Evolutionary conservation across 1,139 yeast genomes (phyloP), one percentile per base, ranked within the genome.

Genomic region (Magnusiomyces fungicola): DNA sequence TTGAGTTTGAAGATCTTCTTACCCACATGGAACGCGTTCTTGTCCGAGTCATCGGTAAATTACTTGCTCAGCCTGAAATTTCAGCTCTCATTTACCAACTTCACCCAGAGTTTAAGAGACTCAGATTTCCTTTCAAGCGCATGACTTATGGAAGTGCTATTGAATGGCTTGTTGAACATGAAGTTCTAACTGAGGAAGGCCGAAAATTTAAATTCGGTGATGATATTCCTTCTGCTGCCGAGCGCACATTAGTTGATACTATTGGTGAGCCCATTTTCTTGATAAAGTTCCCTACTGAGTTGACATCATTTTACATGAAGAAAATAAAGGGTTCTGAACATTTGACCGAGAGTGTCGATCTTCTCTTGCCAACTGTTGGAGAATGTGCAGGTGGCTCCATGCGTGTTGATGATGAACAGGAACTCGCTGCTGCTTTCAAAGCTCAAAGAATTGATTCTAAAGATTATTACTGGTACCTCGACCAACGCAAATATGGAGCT

Each of bases 181-280:
- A 83, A 52, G 80, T 94, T 63, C 82, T 82, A 63, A 92, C 90
- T 77, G 97, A 92, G 73, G 97, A 92, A 16, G 97, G 94, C 56
- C 84, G 88, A 68, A 73, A 74, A 60, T 92, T 90, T 81, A 80
- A 83, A 69, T 94, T 94, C 61, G 99, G 99, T 68, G 99, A 94
- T 66, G 99, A 92, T 68, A 94, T 92, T 56, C 97, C 98, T 54
- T 98, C 94, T 73, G 98, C 98, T 50, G 97, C 97, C 53, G 99
- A 92, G 76, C 86, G 99, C 69, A 87, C 83, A 71, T 94, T 92
- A 98, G 89, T 96, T 38, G 99, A 92, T 68, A 79, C 85, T 53
- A 85, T 94, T 65, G 90, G 90, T 63, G 83, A 78, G 57, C 99
- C 99, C 57, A 90, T 92, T 58, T 76, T 92, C 61, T 80, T 92